Percentiles rank a stretch among this genome's conserved stretches.
Evolutionary conservation across 1,284 basidiomycete species (phyloP).

Genomic region (Microbotryum violaceum): DNA sequence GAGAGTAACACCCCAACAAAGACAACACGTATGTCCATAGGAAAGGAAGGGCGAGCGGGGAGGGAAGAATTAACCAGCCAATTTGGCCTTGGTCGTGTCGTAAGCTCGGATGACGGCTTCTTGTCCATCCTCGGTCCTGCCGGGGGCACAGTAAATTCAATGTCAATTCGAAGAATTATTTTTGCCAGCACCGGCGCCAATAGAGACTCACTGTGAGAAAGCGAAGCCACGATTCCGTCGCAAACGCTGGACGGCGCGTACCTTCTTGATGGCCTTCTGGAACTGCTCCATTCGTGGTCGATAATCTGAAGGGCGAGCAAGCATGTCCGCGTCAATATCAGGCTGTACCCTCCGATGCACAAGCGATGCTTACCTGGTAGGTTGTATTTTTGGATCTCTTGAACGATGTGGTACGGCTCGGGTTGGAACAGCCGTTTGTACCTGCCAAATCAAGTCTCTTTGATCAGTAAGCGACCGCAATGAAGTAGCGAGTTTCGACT

Average conservation of each 20-base stretch:
- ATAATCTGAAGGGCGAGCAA: constrained; percentile 65
- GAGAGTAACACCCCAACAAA: neutral
- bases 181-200: neutral
- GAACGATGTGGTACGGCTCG: constrained; percentile 89
- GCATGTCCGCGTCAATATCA: neutral
- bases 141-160: neutral
- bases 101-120: constrained; percentile 38
- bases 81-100: constrained; percentile 31
- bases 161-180: too few relatives aligned
- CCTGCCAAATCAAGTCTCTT: constrained; percentile 44
- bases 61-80: constrained; percentile 1
- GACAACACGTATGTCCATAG: neutral
- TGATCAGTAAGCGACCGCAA: neutral
- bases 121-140: constrained; percentile 37
- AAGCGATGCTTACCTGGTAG: constrained; percentile 9
- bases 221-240: constrained; percentile 88
- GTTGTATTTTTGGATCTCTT: constrained; percentile 55
- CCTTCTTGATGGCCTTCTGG: constrained; percentile 82
- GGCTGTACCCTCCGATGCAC: neutral
- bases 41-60: neutral
- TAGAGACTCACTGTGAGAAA: constrained; percentile 62
- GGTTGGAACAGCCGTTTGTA: constrained; percentile 87
- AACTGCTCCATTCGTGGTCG: constrained; percentile 91
- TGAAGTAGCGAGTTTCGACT: constrained; percentile 35
- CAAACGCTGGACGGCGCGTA: constrained; percentile 89